Evolutionary conservation across 129 eudicot species (phyloP), one percentile per base, ranked within the genome.

Genomic region (Artemisia tridentata): DNA sequence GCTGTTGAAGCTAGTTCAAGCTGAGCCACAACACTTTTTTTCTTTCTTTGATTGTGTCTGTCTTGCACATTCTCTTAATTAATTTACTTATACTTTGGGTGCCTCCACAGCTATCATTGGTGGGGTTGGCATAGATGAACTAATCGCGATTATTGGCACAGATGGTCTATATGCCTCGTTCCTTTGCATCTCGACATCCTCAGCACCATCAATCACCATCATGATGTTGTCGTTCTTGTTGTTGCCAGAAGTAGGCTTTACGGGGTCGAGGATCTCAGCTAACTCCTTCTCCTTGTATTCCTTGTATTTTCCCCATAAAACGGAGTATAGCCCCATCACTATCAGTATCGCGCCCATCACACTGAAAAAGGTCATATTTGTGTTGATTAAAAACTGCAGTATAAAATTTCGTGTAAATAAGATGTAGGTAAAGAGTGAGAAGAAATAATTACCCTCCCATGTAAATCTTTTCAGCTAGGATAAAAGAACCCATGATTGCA

Each of bases 401-500:
- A 25, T 16, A 68, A 45, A 1, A 14, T 38, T 55, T 23, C 10
- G 47, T 23, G 2, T 64, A 62, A 5, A 60, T 19, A 18, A 10
- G 19, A 53, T 18, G 41, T 16, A 69, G 11, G 11, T 47, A 11
- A 71, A 71, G 21, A 4, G 3, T 31, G 60, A 8, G 29, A 43
- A 27, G 45, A 53, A 20, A 20, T 25, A 63, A 51, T 81, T 88
- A 92, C 98, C 91, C 96, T 81, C 98, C 98, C 63, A 88, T 72
- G 78, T 74, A 92, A 56, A 88, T 86, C 67, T 92, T 92, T 72
- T 92, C 98, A 21, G 95, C 91, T 57, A 92, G 75, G 67, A 92
- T 88, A 63, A 92, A 92, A 72, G 98, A 86, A 14, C 98, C 98
- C 98, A 92, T 84, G 78, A 92, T 82, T 14, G 98, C 98, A 8